Evolutionary conservation across 805 yeast species (phyloP).

Genomic region (Yamadazyma endophytica): DNA sequence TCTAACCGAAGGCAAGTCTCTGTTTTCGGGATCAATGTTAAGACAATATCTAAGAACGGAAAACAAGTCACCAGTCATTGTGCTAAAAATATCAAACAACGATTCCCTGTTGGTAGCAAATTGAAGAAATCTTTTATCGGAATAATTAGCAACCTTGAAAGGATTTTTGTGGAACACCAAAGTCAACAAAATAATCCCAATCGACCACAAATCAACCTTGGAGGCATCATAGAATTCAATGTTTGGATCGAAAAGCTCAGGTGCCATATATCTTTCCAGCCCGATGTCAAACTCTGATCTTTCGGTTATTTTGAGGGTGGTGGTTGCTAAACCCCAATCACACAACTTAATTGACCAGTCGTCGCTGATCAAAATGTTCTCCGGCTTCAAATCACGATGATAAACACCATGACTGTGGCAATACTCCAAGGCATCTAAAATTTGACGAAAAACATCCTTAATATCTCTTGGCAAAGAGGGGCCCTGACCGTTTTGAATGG

Average conservation of each 20-base stretch:
- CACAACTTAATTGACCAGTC: slow-evolving; percentile 57
- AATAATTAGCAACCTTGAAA: slow-evolving; percentile 72
- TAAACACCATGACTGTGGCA: slow-evolving; percentile 47
- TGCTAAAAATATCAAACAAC: slow-evolving; percentile 84
- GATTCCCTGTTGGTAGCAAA: slow-evolving; percentile 87
- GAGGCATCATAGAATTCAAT: slow-evolving; percentile 68
- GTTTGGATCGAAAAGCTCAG: slow-evolving; percentile 70
- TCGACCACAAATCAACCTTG: slow-evolving; percentile 84
- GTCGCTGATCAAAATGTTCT: slow-evolving; percentile 48
- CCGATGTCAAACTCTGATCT: slow-evolving; percentile 69
- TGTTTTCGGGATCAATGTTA: slow-evolving; percentile 82
- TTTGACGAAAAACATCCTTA: slow-evolving; percentile 49
- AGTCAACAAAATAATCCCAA: slow-evolving; percentile 79
- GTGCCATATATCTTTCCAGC: slow-evolving; percentile 91
- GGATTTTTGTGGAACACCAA: slow-evolving; percentile 88
- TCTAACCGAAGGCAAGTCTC: slow-evolving; percentile 61
- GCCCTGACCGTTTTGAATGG: slow-evolving; percentile 61
- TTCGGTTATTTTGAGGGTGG: slow-evolving; percentile 52
- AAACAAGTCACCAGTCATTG: slow-evolving; percentile 83
- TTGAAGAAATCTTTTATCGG: slow-evolving; percentile 79
- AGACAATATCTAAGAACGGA: slow-evolving; percentile 74
- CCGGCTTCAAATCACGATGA: slow-evolving; percentile 58
- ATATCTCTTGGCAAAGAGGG: slow-evolving; percentile 57
- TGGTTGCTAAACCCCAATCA: slow-evolving; percentile 60
- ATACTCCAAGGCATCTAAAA: slow-evolving; percentile 46